Evolutionary conservation across 2,329 filamentous ascomycete species (phyloP), one percentile per base, ranked within the genome.

Genomic region (Thelonectria rubi): DNA sequence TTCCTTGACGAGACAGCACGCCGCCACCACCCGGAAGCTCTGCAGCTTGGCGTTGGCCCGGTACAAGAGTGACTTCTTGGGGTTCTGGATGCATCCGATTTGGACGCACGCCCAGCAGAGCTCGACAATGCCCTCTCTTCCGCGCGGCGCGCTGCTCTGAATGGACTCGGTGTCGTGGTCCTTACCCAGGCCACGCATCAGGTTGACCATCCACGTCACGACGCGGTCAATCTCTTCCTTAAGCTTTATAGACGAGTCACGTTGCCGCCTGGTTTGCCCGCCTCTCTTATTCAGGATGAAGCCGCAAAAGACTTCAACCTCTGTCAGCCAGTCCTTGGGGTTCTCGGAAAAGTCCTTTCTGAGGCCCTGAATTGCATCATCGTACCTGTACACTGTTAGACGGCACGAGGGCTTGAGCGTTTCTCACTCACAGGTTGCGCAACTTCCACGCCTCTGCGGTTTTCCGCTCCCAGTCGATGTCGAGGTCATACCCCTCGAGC

Each of bases 291-390:
- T 86, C 42, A 85, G 72, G n/a, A 87, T 80, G n/a, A 78, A 80
- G 9, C 84, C 85, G 21, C 83, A 84, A 55, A 86, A 86, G 0
- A 84, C 82, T 60, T 87, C 85, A 0, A 84, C 73, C 66, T 87
- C 85, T 0, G 73, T 78, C 8, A 87, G 73, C 0, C 75, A 73
- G 17, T 72, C 71, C 7, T 76, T 75, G 0, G 82, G 77, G 45
- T 83, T 81, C 6, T 84, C 79, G 0, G 83, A 77, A 32, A 74
- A 82, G 2, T 80, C 60, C 39, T 46, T 58, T 50, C 58, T 61
- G 34, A 62, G 42, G 74, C 57, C 74, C 72, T 74, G 60, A 1
- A 86, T 74, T 0, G 73, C 69, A 9, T 79, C 76, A 14, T 86
- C 81, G 65, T 86, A 86, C 10, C 82, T 82, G 26, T 11, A 24